These are phyloP conservation scores for Mycena capillaripes DNA, from an alignment of 768 basidiomycete species.

Conservation along the genomic window DNA sequence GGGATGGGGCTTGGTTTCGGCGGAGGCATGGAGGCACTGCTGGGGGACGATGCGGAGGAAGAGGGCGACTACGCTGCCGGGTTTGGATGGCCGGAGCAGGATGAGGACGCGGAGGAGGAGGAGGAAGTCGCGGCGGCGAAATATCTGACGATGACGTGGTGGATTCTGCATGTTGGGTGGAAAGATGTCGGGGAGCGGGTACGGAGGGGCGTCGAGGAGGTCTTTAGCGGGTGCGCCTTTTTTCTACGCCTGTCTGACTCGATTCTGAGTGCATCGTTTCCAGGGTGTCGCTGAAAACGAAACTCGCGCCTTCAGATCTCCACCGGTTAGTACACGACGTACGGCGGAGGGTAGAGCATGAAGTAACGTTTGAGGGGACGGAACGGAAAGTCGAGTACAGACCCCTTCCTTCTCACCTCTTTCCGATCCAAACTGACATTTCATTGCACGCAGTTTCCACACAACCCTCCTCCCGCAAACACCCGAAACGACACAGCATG, in stretches of 20 bases:
- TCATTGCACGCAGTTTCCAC: conserved; percentile 65
- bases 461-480: conserved; percentile 84
- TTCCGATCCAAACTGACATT: conserved; percentile 4
- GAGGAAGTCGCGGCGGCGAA: conserved; percentile 64
- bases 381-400: conserved; percentile 70
- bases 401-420: conserved; percentile 24
- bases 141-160: conserved; percentile 92
- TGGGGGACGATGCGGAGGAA: conserved; percentile 43
- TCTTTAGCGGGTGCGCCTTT: conserved; percentile 82
- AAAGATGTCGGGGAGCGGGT: conserved; percentile 84
- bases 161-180: conserved; percentile 94
- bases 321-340: conserved; percentile 80
- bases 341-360: conserved; percentile 81
- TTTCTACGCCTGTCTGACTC: not conserved
- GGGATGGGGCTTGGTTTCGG: conserved; percentile 42
- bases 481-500: conserved; percentile 75
- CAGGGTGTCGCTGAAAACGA: conserved; percentile 89
- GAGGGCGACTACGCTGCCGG: conserved; percentile 37
- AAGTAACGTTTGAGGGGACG: conserved; percentile 71
- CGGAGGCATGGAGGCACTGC: conserved; percentile 42
- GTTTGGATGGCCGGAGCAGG: conserved; percentile 26
- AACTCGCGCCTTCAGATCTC: conserved; percentile 78
- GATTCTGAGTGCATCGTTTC: conserved; percentile 1
- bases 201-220: conserved; percentile 80
- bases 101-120: conserved; percentile 69